Conservation (phyloP, 2,329 filamentous ascomycete species). For the Phaeophleospora eucalypticola region DNA sequence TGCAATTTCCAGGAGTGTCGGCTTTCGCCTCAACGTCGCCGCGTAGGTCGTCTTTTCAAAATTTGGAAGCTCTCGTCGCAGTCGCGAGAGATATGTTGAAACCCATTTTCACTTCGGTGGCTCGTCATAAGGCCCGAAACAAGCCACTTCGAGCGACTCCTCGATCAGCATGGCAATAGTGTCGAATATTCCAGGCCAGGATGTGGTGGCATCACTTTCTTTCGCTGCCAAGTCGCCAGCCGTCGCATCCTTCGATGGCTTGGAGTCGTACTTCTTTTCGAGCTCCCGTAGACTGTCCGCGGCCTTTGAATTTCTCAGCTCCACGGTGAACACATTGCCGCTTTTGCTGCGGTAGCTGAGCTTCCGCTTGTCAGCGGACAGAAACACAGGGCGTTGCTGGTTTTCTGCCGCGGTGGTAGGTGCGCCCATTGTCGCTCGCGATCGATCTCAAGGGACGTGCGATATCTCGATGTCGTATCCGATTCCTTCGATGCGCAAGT, state of each 20-base stretch:
- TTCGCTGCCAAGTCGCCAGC: constrained; percentile 2
- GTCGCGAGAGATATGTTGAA: neutral
- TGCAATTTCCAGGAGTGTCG: too few relatives aligned
- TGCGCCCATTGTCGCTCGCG: neutral
- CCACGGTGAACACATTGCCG: constrained; percentile 19
- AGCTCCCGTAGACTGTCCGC: constrained; percentile 12
- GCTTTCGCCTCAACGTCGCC: neutral
- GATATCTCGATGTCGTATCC: neutral
- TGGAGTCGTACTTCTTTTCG: constrained; percentile 9
- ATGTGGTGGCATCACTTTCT: constrained; percentile 5
- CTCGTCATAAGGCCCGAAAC: constrained; percentile 23
- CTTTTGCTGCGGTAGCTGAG: constrained; percentile 21
- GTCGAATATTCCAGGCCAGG: constrained; percentile 19
- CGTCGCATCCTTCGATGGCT: neutral
- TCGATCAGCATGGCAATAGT: constrained; percentile 20
- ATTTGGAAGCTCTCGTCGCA: too few relatives aligned
- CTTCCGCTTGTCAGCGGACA: constrained; percentile 16
- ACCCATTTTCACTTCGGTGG: constrained; percentile 6
- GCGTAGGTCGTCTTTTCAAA: too few relatives aligned
- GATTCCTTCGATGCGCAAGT: neutral
- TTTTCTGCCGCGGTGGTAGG: constrained; percentile 7
- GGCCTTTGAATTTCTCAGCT: constrained; percentile 20
- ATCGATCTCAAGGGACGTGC: neutral
- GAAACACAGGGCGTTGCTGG: constrained; percentile 14
- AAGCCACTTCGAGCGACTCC: constrained; percentile 22